Percentiles rank a stretch among this genome's conserved stretches.
Conservation (phyloP, 2,329 filamentous ascomycete genomes). For the Aspergillus texensis region DNA sequence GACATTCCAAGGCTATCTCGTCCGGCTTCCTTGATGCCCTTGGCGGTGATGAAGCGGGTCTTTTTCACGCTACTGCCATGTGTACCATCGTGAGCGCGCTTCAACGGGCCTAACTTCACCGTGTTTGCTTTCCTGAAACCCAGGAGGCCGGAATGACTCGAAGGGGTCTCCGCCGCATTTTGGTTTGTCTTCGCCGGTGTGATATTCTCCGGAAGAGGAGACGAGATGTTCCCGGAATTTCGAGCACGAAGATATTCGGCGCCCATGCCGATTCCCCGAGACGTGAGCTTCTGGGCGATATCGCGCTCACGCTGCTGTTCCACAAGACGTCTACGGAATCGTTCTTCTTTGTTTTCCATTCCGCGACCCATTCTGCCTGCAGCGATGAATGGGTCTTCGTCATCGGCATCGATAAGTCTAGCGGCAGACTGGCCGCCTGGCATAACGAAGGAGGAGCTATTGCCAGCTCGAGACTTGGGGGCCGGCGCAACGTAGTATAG, state of each 20-base stretch:
- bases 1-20: slow-evolving; percentile 66
- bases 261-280: slow-evolving; percentile 39
- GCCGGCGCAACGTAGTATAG: slow-evolving; percentile 49
- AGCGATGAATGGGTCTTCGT: slow-evolving; percentile 46
- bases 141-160: slow-evolving; percentile 26
- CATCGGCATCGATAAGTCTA: slow-evolving; percentile 44
- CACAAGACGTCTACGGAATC: slow-evolving; percentile 45
- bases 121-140: slow-evolving; percentile 39
- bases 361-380: slow-evolving; percentile 44
- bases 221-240: slow-evolving; percentile 25
- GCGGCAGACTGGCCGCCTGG: slow-evolving; percentile 39
- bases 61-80: slow-evolving; percentile 56
- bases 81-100: slow-evolving; percentile 39
- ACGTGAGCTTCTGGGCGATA: slow-evolving; percentile 46
- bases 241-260: slow-evolving; percentile 49
- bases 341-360: slow-evolving; percentile 44
- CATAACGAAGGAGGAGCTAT: slow-evolving; percentile 23
- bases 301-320: slow-evolving; percentile 49
- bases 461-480: slow-evolving; percentile 23
- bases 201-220: slow-evolving; percentile 13
- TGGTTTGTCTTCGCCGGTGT: not conserved
- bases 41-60: slow-evolving; percentile 77
- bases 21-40: slow-evolving; percentile 75
- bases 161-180: slow-evolving; percentile 16
- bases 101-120: slow-evolving; percentile 45